Base-by-base conservation (phyloP, 768 basidiomycete species). In the Suillus subalutaceus region DNA sequence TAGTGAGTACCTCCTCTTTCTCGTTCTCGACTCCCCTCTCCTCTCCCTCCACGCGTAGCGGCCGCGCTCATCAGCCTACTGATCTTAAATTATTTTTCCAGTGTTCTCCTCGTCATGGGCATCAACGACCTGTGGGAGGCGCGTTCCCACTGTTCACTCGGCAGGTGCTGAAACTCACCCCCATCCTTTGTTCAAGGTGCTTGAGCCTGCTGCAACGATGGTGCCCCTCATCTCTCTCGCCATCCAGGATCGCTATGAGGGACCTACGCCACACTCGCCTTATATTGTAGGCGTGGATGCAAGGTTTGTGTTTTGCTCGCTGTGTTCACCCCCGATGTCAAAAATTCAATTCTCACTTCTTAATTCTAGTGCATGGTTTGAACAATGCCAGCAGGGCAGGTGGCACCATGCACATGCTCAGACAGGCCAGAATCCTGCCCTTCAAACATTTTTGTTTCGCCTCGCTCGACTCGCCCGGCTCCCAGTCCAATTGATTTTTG, bases 401-500 rank as follows among this genome's bases (percentile, higher is more conserved):
- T 35, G 32, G 56, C 56, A 35, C 35, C 15, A 6, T 23, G 56
- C 30, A 2, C 56, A 58, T 40, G 18, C 52, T 32, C 20, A 64
- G 13, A 26, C 48, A 2, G 48, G 48, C n/a, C 10, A 23, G 2
- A 48, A 48, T 6, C n/a, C 48, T 48, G 48, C 48, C 48, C 48
- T 48, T 5, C 0, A 12, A 13, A 23, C 48, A 23, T 87, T 2
- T 48, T 86, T 85, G 70, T 81, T 76, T 75, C 80, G 79, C 26
- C 77, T 84, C n/a, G 72, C 77, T 3, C 66, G 74, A 0, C 72
- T 86, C 9, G 69, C 82, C 2, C 63, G 77, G 5, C 70, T 78
- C 5, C 79, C 81, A 1, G 69, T 84, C 40, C 72, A 78, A 1
- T 77, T 78, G 4, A 71, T 86, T 1, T 84, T 86, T 70, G 83